Percentiles rank a stretch among this genome's conserved stretches.
phyloP scores from a whole-genome alignment of 768 basidiomycete species.

The Botryobasidium botryosum region DNA sequence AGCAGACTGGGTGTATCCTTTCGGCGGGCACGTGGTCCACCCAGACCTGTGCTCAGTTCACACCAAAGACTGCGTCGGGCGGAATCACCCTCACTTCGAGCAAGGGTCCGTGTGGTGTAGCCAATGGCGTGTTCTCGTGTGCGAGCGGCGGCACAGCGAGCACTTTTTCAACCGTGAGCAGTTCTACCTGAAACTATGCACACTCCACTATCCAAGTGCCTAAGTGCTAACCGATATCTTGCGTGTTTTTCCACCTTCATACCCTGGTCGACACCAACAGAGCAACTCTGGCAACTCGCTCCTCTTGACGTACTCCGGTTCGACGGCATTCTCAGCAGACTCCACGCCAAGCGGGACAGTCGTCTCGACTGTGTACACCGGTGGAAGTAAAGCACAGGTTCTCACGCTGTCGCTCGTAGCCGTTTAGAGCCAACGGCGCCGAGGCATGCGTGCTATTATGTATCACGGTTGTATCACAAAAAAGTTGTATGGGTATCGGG shows the following conservation, averaged over 20 bases:
- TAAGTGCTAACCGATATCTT: too few species aligned
- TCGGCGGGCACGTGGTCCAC: conserved; percentile 42
- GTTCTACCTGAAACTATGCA: too few species aligned
- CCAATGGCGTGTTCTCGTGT: conserved; percentile 30
- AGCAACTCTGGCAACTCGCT: conserved; percentile 30
- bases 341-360: conserved; percentile 34
- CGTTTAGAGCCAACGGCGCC: too few species aligned
- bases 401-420: too few species aligned
- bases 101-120: conserved; percentile 40
- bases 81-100: conserved; percentile 43
- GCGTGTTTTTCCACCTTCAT: too few species aligned
- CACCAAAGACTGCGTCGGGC: conserved; percentile 28
- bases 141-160: conserved; percentile 30
- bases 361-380: background rate
- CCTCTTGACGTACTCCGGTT: conserved; percentile 33
- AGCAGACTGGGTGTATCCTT: conserved; percentile 39
- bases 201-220: too few species aligned
- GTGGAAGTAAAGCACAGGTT: too few species aligned
- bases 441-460: too few species aligned
- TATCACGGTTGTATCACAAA: too few species aligned
- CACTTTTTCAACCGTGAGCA: conserved; percentile 37
- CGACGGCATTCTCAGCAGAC: conserved; percentile 34
- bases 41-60: conserved; percentile 41
- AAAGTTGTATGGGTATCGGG: too few species aligned
- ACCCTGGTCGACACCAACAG: too few species aligned